Conservation (phyloP, 768 basidiomycete genomes). For the Suillus brevipes region DNA sequence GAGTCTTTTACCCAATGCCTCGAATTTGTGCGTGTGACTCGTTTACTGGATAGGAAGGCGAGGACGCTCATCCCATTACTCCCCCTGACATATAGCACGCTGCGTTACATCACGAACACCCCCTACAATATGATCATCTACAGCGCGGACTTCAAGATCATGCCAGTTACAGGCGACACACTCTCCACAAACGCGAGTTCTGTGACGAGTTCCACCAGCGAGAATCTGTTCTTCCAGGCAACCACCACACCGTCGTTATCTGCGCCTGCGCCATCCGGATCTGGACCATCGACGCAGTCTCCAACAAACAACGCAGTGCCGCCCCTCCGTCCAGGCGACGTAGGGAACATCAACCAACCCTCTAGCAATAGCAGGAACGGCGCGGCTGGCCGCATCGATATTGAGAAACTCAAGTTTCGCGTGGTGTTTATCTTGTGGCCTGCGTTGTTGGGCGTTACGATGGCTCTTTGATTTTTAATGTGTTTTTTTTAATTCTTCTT, state of each 20-base stretch:
- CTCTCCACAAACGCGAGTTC: background rate
- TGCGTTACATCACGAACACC: slow-evolving; percentile 33
- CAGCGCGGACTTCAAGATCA: slow-evolving; percentile 52
- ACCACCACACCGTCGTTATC: background rate
- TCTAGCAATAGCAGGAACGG: slow-evolving; percentile 17
- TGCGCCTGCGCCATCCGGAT: background rate
- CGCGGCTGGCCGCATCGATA: slow-evolving; percentile 27
- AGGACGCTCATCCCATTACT: too few species aligned
- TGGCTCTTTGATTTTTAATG: slow-evolving; percentile 39
- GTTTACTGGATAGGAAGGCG: too few species aligned
- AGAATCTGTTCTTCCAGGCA: background rate
- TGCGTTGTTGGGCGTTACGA: slow-evolving; percentile 52
- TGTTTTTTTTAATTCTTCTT: too few species aligned
- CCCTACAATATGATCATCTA: slow-evolving; percentile 39
- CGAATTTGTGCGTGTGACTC: slow-evolving; percentile 33
- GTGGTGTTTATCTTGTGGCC: slow-evolving; percentile 58
- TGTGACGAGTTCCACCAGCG: background rate
- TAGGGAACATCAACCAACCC: slow-evolving; percentile 1
- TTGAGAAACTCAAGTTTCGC: slow-evolving; percentile 44
- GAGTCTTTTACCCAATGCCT: slow-evolving; percentile 23
- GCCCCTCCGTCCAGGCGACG: slow-evolving; percentile 8
- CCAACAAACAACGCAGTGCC: slow-evolving; percentile 1
- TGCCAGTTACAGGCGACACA: background rate
- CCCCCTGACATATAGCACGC: slow-evolving; percentile 21
- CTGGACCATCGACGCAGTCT: slow-evolving; percentile 2